Base-by-base conservation (phyloP, 257 asterid genomes). In the Salvia splendens region DNA sequence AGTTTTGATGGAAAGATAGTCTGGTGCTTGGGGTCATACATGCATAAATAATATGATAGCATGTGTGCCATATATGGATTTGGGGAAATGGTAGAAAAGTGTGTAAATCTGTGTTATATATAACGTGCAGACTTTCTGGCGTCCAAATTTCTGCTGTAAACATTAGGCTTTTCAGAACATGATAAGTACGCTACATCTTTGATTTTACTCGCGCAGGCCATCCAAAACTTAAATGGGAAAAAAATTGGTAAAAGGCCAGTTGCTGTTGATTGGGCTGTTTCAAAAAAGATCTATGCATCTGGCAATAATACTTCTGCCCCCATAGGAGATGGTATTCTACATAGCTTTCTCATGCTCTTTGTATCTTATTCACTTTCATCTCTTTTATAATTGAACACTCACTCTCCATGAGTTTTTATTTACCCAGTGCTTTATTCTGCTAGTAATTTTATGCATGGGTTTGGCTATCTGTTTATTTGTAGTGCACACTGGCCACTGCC, bases 181-280 rank as follows among this genome's bases (percentile, higher is more conserved):
- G 36, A 32, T 60, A 24, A 24, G 30, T 24, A 24, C 30, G 30
- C 30, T 24, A 24, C 30, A 24, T 24, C 30, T 24, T 24, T 24
- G 30, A 24, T 24, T 24, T 24, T 2, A 24, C 30, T 24, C 30
- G 30, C 70, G 77, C 86, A 93, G 99, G 96, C 87, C 64, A 88
- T 93, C 64, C 64, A 81, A 87, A 84, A 77, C 66, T 83, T 90
- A 73, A 93, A 88, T 64, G 97, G 99, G 56, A 85, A 88, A 72
- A 68, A 12, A 4, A 67, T 90, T 76, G 92, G 88, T 68, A 83
- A 76, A 73, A 86, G 99, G 74, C 84, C 89, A 43, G 80, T 93
- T 71, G 99, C 99, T 68, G 92, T 90, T 81, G 99, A 93, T 76
- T 90, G 97, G 97, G 96, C 96, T 64, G 82, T 93, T 43, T 75